Evolutionary conservation across 768 basidiomycete genomes (phyloP).

Genomic region (Rhodotorula paludigena): DNA sequence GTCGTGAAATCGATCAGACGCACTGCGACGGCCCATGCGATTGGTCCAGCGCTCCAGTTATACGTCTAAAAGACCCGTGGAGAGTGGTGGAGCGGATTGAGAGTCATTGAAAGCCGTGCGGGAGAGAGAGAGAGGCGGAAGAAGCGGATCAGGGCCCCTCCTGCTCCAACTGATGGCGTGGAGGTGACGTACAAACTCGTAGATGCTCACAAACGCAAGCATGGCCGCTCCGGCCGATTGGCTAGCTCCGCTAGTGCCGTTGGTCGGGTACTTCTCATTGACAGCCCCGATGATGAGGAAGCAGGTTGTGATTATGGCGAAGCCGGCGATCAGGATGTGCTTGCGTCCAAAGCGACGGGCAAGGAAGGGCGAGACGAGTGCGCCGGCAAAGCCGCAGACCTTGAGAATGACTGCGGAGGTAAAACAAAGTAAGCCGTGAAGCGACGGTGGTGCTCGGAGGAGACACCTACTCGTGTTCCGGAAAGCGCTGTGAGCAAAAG

Average conservation of each 20-base stretch:
- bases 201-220: constrained; percentile 33
- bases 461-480: constrained; percentile 16
- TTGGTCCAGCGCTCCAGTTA: constrained; percentile 10
- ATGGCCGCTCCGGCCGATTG: constrained; percentile 9
- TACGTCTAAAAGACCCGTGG: constrained; percentile 21
- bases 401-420: constrained; percentile 17
- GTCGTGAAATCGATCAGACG: background rate
- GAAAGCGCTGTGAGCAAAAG: constrained; percentile 30
- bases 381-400: constrained; percentile 23
- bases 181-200: background rate
- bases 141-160: too few relatives aligned
- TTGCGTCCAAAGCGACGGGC: constrained; percentile 28
- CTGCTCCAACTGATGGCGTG: too few relatives aligned
- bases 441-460: too few relatives aligned
- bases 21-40: constrained; percentile 31
- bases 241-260: background rate
- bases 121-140: too few relatives aligned
- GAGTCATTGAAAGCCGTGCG: too few relatives aligned
- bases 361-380: constrained; percentile 4
- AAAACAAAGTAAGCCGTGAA: background rate
- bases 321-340: constrained; percentile 20
- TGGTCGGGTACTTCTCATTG: constrained; percentile 17
- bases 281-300: constrained; percentile 29
- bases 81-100: too few relatives aligned
- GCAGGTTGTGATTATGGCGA: constrained; percentile 17